Base-by-base conservation (phyloP, 164 flowering plant genomes). In the Cinnamomum micranthum region DNA sequence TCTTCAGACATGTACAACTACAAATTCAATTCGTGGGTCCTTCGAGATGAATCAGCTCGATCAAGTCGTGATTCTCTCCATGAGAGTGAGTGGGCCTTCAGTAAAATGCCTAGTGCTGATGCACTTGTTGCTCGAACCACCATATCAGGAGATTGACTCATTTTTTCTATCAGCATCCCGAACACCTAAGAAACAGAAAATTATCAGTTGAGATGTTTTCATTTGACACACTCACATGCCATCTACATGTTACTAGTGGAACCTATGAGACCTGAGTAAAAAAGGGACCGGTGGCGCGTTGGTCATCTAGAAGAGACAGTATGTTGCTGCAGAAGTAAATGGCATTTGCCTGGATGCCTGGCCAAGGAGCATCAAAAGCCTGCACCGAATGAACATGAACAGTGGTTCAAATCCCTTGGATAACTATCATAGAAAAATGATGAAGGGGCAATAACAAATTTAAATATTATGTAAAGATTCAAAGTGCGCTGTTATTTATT, bases 361-460 rank as follows among this genome's bases (percentile, higher is more conserved):
- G 90, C 95, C 97, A 95, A 66, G 95, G 94, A 71, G 97, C 90
- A 84, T 93, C 98, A 79, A 91, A 92, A 76, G 97, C 97, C 99
- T 95, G 89, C 79, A 81, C 6, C 50, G 79, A 50, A 5, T 35
- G 51, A 19, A 23, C 13, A 17, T 23, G 20, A 72, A 11, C 31
- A 59, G 51, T 27, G 24, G n/a, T 72, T 72, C 63, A 70, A 20
- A 17, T 15, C 10, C 13, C 12, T 52, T 24, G 20, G 60, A 15
- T 20, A 41, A 41, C 10, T 41, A 41, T 41, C 9, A 41, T 41
- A 41, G 9, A 41, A 41, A 41, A 7, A 41, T 7, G 47, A 41
- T 41, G 11, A 7, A 1, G 47, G 9, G 13, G 60, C 20, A 55
- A 20, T 20, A 55, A 55, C 60, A 19, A 55, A 15, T 55, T 55